These are phyloP conservation scores for Hymenoscyphus scutula DNA, from an alignment of 2,329 filamentous ascomycete genomes.

Conservation along the genomic window DNA sequence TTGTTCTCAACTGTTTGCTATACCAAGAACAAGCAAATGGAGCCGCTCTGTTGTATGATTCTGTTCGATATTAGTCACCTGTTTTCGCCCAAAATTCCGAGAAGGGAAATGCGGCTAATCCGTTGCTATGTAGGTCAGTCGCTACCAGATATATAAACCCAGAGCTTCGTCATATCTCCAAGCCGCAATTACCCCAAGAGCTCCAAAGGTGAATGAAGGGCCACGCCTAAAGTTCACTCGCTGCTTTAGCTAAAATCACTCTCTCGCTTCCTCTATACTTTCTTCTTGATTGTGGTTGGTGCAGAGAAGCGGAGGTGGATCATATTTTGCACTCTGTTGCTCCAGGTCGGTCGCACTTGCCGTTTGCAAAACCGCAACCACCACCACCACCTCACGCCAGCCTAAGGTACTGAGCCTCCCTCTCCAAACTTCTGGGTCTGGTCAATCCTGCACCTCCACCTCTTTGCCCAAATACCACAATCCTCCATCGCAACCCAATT, in stretches of 20 bases:
- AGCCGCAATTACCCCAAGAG: not conserved
- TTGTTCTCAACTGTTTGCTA: not conserved
- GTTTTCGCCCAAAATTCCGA: not conserved
- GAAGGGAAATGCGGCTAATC: not conserved
- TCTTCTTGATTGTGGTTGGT: not conserved
- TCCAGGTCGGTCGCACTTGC: not conserved
- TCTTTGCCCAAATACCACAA: not conserved
- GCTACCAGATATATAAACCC: not conserved
- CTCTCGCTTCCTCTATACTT: not conserved
- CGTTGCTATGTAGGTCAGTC: not conserved
- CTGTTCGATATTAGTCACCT: not conserved
- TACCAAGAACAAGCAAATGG: not conserved
- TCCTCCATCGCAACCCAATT: not conserved
- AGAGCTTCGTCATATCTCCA: not conserved
- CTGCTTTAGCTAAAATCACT: not conserved
- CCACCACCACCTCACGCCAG: too few species aligned
- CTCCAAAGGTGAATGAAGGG: not conserved
- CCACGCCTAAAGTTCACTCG: not conserved
- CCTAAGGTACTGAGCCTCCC: too few species aligned
- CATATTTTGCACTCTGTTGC: not conserved
- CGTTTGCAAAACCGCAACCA: not conserved
- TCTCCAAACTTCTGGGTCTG: not conserved
- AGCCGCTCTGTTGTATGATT: not conserved
- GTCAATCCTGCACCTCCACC: not conserved
- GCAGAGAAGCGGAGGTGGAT: not conserved